These are phyloP conservation scores for Colletotrichum lindemuthianum DNA, from an alignment of 2,329 filamentous ascomycete species.

Conservation along the genomic window DNA sequence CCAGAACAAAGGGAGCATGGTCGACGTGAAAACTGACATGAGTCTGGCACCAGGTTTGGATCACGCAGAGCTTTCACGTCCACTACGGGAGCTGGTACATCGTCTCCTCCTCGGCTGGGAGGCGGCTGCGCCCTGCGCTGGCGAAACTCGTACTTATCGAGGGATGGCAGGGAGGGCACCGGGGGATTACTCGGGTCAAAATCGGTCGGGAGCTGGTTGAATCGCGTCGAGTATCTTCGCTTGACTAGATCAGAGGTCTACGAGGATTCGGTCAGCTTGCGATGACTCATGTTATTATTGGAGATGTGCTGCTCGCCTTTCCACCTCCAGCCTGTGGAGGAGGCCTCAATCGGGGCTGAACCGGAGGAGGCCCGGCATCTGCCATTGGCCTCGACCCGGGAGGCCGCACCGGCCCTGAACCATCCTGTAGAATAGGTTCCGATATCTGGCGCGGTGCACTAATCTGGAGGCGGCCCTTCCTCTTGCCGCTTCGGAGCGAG, in stretches of 20 bases:
- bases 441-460: conserved; percentile 73
- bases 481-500: conserved; percentile 71
- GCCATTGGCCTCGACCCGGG: conserved; percentile 37
- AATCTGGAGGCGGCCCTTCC: conserved; percentile 69
- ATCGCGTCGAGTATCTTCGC: conserved; percentile 91
- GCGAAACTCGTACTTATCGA: conserved; percentile 67
- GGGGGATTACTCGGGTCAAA: conserved; percentile 76
- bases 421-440: conserved; percentile 65
- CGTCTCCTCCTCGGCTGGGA: conserved; percentile 59
- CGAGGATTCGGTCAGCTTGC: conserved; percentile 1
- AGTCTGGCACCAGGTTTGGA: conserved; percentile 80
- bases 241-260: conserved; percentile 88
- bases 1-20: conserved; percentile 1
- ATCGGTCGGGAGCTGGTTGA: conserved; percentile 79
- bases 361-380: conserved; percentile 29
- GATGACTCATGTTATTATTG: background rate
- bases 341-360: conserved; percentile 43
- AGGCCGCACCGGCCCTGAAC: conserved; percentile 37
- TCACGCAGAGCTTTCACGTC: conserved; percentile 84
- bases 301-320: conserved; percentile 56
- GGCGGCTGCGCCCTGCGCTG: conserved; percentile 61
- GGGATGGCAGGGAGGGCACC: conserved; percentile 73
- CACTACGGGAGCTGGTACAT: conserved; percentile 69
- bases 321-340: conserved; percentile 63
- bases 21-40: conserved; percentile 64